phyloP scores from a whole-genome alignment of 345 rosid genomes.

The Mallotus nudiflorus region DNA sequence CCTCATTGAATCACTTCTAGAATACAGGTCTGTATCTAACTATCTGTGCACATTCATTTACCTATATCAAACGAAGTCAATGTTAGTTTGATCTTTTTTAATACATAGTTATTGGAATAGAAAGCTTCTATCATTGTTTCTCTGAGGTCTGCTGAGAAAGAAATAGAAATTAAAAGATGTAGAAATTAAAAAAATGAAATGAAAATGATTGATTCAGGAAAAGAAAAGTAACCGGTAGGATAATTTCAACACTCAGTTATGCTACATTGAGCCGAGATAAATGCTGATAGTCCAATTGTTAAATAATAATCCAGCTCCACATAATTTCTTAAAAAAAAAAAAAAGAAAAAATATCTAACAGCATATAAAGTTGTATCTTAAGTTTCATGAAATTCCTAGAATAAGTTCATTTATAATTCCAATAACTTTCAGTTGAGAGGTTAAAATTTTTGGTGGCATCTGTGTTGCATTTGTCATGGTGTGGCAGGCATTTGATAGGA shows the following conservation, averaged over 20 bases:
- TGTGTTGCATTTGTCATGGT: not conserved
- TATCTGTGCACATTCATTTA: conserved; percentile 4
- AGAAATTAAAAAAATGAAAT: not conserved
- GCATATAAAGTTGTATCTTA: no score
- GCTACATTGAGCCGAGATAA: not conserved
- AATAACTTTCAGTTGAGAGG: no score
- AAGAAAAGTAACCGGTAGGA: not conserved
- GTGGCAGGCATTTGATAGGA: not conserved
- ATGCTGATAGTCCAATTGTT: not conserved
- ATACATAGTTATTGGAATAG: no score
- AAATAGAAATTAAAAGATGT: not conserved
- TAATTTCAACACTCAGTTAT: not conserved
- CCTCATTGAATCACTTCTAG: conserved; percentile 71
- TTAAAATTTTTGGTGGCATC: no score
- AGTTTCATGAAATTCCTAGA: no score
- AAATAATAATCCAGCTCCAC: not conserved
- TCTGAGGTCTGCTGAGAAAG: not conserved
- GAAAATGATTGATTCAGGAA: not conserved
- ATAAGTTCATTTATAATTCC: no score
- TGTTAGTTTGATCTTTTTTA: not conserved
- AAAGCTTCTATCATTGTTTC: no score
- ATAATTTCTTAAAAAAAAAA: no score
- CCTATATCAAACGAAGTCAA: not conserved
- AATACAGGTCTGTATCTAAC: conserved; percentile 54
- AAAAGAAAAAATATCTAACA: no score